Percentiles rank a stretch among this genome's conserved stretches.
phyloP scores from a whole-genome alignment of 2,329 filamentous ascomycete genomes.

The Stachybotrys elegans region DNA sequence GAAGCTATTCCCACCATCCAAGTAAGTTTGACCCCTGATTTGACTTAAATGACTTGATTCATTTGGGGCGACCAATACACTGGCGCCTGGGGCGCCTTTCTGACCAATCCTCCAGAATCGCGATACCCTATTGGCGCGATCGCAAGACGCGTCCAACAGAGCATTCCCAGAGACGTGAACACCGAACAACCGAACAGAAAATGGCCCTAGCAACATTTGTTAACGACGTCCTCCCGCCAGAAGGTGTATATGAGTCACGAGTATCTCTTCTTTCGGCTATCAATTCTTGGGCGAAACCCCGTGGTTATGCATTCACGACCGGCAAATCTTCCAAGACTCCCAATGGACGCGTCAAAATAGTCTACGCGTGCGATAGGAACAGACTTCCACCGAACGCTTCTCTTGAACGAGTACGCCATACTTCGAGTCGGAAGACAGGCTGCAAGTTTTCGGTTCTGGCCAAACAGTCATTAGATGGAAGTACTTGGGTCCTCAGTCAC shows the following conservation, averaged over 20 bases:
- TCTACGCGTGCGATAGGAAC: conserved; percentile 9
- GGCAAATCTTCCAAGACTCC: conserved; percentile 8
- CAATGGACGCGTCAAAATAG: conserved; percentile 7
- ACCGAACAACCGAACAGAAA: too few species aligned
- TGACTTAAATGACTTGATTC: too few species aligned
- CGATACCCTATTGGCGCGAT: background rate
- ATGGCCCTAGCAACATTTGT: too few species aligned
- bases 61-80: background rate
- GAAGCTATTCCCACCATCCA: too few species aligned
- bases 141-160: background rate
- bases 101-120: background rate
- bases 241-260: conserved; percentile 5
- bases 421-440: conserved; percentile 6
- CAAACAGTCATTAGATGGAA: conserved; percentile 8
- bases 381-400: conserved; percentile 9
- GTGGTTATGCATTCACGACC: conserved; percentile 12
- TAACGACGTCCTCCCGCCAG: conserved; percentile 7
- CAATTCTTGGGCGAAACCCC: conserved; percentile 9
- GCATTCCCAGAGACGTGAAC: too few species aligned
- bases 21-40: too few species aligned
- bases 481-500: conserved; percentile 7
- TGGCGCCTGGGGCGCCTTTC: background rate
- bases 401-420: conserved; percentile 7
- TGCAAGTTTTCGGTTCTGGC: conserved; percentile 10
- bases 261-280: conserved; percentile 3